Conservation (phyloP, 176 grass and related monocot species). For the Aegilops umbellulata region DNA sequence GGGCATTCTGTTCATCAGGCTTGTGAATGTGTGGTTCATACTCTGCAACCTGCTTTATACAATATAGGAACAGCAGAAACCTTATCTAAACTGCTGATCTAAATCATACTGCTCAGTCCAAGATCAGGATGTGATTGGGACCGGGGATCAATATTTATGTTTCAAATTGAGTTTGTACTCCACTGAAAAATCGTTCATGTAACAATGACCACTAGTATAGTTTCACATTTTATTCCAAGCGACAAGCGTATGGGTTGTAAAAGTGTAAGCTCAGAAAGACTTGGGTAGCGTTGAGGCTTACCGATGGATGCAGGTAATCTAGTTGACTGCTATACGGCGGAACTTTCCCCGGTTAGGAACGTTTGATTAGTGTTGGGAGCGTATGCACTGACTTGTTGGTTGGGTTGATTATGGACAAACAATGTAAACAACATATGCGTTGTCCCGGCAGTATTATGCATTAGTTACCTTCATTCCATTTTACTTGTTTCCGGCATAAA, state of each 20-base stretch:
- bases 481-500: neutral
- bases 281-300: neutral
- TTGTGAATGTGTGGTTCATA: slow-evolving; percentile 4
- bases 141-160: neutral
- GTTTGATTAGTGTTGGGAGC: neutral
- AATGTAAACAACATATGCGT: neutral
- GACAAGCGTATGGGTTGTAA: neutral
- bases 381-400: neutral
- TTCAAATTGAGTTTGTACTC: neutral
- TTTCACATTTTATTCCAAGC: neutral
- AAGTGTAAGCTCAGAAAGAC: neutral
- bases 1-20: neutral
- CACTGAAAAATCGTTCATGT: neutral
- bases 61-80: neutral
- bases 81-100: neutral
- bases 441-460: neutral
- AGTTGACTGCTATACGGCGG: neutral
- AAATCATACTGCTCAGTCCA: neutral
- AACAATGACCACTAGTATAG: neutral
- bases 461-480: slow-evolving; percentile 6
- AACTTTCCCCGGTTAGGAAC: neutral
- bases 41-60: neutral
- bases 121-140: neutral
- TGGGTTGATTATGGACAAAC: neutral
- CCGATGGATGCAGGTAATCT: neutral